These are phyloP conservation scores for Polymyxa betae DNA, from an alignment of 208 protist species.

Conservation along the genomic window DNA sequence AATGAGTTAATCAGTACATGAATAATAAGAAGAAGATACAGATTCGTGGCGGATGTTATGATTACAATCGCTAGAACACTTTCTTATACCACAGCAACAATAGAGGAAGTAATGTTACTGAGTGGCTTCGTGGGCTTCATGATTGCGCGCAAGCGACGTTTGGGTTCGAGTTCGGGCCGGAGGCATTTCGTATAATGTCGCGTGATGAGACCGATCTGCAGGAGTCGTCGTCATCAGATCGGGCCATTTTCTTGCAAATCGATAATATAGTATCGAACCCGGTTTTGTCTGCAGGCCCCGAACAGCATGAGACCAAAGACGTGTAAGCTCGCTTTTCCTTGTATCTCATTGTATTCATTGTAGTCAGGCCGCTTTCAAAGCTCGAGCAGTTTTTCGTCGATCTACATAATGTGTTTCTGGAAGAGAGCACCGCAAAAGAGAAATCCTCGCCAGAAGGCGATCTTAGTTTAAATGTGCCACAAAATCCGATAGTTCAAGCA, in stretches of 20 bases:
- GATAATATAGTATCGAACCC: neutral
- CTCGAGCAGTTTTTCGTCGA: conserved; percentile 12
- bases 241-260: neutral
- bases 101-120: too few relatives aligned
- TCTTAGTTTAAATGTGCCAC: neutral
- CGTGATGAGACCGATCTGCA: too few relatives aligned
- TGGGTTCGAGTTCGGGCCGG: too few relatives aligned
- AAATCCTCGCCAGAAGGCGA: neutral
- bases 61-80: too few relatives aligned
- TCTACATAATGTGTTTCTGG: neutral
- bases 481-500: neutral
- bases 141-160: too few relatives aligned
- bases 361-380: neutral
- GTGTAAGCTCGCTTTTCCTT: neutral
- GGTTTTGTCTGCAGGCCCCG: neutral
- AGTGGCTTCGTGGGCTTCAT: too few relatives aligned
- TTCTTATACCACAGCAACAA: too few relatives aligned
- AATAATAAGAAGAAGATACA: too few relatives aligned
- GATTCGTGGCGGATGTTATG: too few relatives aligned
- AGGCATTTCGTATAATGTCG: too few relatives aligned
- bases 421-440: neutral
- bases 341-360: neutral
- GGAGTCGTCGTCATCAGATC: too few relatives aligned
- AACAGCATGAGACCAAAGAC: conserved; percentile 1
- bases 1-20: too few relatives aligned